Conservation (phyloP, 2,329 filamentous ascomycete species). For the Ophiocordyceps robertsii region DNA sequence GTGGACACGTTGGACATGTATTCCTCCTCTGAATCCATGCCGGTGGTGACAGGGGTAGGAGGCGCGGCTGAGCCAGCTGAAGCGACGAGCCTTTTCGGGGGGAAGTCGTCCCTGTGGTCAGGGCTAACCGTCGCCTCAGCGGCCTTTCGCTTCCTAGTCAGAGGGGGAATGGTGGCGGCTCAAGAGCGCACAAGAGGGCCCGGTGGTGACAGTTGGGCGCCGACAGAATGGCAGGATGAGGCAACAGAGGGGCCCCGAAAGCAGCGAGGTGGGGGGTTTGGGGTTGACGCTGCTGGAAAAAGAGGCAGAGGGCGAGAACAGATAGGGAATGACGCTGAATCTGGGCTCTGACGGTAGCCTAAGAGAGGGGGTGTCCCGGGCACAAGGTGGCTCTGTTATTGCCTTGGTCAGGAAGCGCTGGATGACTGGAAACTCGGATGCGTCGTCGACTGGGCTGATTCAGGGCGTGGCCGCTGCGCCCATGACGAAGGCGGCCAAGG, state of each 20-base stretch:
- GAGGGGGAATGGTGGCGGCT: conserved; percentile 44
- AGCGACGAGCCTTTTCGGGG: conserved; percentile 43
- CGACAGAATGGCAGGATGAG: conserved; percentile 1
- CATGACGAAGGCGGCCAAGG: conserved; percentile 1
- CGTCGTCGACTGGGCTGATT: not conserved
- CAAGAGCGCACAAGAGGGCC: not conserved
- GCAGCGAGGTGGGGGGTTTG: not conserved
- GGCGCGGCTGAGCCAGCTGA: conserved; percentile 44
- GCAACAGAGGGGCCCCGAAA: not conserved
- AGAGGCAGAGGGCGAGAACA: too few species aligned
- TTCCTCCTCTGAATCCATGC: conserved; percentile 93
- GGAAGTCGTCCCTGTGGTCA: conserved; percentile 24
- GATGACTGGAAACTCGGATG: not conserved
- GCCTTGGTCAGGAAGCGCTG: too few species aligned
- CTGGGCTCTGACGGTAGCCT: too few species aligned
- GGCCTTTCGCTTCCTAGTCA: conserved; percentile 48
- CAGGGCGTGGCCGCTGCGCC: not conserved
- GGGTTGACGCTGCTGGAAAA: too few species aligned
- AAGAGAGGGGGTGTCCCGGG: too few species aligned
- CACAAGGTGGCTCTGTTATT: too few species aligned
- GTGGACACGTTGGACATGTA: conserved; percentile 74
- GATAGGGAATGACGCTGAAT: too few species aligned
- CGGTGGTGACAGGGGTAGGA: conserved; percentile 37
- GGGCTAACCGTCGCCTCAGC: conserved; percentile 49
- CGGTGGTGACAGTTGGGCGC: conserved; percentile 1